Conservation (phyloP, 257 asterid species). For the Ilex aquifolium region DNA sequence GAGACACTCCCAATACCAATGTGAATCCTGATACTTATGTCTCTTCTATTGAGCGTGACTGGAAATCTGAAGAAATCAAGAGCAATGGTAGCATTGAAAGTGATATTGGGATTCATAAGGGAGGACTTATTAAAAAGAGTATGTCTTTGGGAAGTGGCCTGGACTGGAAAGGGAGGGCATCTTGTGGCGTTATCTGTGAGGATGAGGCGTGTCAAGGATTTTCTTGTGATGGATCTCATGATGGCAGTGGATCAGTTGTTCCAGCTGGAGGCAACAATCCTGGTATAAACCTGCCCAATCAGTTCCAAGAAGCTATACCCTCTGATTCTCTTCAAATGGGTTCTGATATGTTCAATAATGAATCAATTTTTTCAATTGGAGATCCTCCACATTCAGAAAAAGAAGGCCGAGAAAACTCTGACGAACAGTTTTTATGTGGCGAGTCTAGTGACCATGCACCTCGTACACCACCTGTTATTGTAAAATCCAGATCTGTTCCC, state of each 20-base stretch:
- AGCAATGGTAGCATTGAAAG: slow-evolving; percentile 36
- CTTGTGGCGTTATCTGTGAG: slow-evolving; percentile 44
- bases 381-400: slow-evolving; percentile 44
- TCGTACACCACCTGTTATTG: slow-evolving; percentile 28
- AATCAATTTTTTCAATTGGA: slow-evolving; percentile 43
- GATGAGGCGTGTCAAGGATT: slow-evolving; percentile 46
- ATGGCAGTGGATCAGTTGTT: slow-evolving; percentile 27
- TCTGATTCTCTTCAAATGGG: slow-evolving; percentile 55
- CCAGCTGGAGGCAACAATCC: slow-evolving; percentile 30
- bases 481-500: slow-evolving; percentile 73
- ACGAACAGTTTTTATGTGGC: no score
- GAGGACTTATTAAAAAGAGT: slow-evolving; percentile 45
- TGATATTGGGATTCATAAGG: slow-evolving; percentile 24
- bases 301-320: slow-evolving; percentile 40
- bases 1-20: slow-evolving; percentile 17
- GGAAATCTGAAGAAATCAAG: slow-evolving; percentile 54
- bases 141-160: slow-evolving; percentile 61
- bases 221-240: slow-evolving; percentile 50
- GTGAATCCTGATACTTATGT: slow-evolving; percentile 26
- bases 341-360: slow-evolving; percentile 38
- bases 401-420: slow-evolving; percentile 25
- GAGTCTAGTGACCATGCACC: slow-evolving; percentile 18
- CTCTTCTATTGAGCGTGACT: slow-evolving; percentile 43
- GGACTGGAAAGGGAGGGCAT: slow-evolving; percentile 49
- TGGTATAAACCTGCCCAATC: slow-evolving; percentile 26